Conservation (phyloP, 345 rosid species). For the Corchorus capsularis region DNA sequence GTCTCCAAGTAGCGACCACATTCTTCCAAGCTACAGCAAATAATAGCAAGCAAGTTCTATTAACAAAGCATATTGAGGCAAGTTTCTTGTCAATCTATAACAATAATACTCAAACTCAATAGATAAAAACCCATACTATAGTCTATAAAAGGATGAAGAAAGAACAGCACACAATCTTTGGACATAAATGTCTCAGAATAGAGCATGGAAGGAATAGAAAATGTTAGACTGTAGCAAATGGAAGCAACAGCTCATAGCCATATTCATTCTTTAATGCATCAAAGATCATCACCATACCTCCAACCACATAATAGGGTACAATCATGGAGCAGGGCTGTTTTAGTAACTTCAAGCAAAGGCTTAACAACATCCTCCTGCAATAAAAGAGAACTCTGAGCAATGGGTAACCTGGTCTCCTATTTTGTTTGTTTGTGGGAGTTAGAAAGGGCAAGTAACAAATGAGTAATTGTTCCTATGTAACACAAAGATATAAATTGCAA, state of each 20-base stretch:
- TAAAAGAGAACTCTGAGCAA: slow-evolving; percentile 18
- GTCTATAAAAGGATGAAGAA: background rate
- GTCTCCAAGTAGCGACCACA: slow-evolving; percentile 98
- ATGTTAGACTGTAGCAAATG: background rate
- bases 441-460: background rate
- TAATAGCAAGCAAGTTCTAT: background rate
- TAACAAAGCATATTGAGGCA: slow-evolving; percentile 9
- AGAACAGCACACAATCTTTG: background rate
- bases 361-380: slow-evolving; percentile 78
- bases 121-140: background rate
- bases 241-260: background rate
- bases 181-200: background rate
- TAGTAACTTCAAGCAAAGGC: slow-evolving; percentile 81
- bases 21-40: slow-evolving; percentile 77
- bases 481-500: background rate
- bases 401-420: background rate
- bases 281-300: slow-evolving; percentile 48
- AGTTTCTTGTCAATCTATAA: background rate
- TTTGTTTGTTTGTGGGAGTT: background rate
- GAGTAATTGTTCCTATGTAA: background rate
- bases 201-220: background rate
- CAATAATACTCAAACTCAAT: background rate
- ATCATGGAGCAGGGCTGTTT: slow-evolving; percentile 83
- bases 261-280: background rate
- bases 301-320: slow-evolving; percentile 87